Conservation (phyloP, 441 rosid genomes). For the Pelargonium citronellum region DNA sequence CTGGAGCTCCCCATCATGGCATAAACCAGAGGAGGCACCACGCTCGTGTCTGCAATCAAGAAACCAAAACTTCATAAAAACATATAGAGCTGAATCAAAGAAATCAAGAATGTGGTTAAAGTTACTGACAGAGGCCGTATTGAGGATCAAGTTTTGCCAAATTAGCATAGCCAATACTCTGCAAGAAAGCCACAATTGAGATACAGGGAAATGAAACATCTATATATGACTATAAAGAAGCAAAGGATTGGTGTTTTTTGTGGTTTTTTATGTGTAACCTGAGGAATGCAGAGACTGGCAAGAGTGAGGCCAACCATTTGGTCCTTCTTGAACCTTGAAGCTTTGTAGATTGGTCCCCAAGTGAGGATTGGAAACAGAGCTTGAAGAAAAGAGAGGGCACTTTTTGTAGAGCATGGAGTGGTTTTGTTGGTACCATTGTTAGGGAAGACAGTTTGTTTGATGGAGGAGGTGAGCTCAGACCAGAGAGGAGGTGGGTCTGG, state of each 20-base stretch:
- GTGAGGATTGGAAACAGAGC: conserved; percentile 55
- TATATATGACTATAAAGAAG: too few relatives aligned
- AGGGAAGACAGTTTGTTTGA: too few relatives aligned
- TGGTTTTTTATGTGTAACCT: not conserved
- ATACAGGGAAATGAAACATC: not conserved
- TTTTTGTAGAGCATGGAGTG: conserved; percentile 14
- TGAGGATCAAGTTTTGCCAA: conserved; percentile 91
- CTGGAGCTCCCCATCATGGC: conserved; percentile 89
- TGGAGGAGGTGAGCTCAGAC: too few relatives aligned
- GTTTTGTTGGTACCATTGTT: too few relatives aligned
- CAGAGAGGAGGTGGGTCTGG: too few relatives aligned
- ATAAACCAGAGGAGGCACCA: conserved; percentile 75
- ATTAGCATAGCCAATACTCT: conserved; percentile 91
- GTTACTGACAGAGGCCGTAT: conserved; percentile 80
- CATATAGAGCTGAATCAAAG: not conserved
- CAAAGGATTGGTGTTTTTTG: too few relatives aligned
- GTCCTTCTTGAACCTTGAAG: conserved; percentile 57
- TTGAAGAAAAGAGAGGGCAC: conserved; percentile 31
- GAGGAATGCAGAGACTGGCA: conserved; percentile 96
- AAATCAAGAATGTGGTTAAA: not conserved
- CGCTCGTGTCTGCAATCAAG: conserved; percentile 56
- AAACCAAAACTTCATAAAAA: not conserved
- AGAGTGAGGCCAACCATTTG: conserved; percentile 83
- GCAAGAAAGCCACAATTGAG: not conserved
- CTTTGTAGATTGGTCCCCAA: conserved; percentile 58